phyloP scores from a whole-genome alignment of 805 yeast genomes.

The Saccharomycopsis sp. region DNA sequence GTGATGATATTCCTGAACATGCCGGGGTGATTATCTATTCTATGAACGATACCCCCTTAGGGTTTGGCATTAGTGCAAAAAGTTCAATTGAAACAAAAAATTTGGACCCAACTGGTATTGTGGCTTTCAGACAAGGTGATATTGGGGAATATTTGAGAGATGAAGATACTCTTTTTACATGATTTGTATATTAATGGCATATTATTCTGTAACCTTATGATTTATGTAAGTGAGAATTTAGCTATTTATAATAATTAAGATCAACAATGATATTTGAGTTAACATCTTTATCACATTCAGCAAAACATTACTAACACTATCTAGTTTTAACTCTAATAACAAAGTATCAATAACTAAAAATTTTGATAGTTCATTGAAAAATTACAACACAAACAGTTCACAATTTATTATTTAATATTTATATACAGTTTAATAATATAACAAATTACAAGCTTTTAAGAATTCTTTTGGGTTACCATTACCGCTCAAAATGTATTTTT shows the following conservation, averaged over 20 bases:
- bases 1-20: constrained; percentile 96
- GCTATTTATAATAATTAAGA: too few relatives aligned
- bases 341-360: too few relatives aligned
- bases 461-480: constrained; percentile 55
- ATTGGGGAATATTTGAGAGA: constrained; percentile 97
- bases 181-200: too few relatives aligned
- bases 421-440: constrained; percentile 18
- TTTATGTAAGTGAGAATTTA: too few relatives aligned
- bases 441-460: constrained; percentile 30
- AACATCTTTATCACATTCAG: too few relatives aligned
- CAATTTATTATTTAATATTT: too few relatives aligned
- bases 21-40: constrained; percentile 89
- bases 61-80: constrained; percentile 92
- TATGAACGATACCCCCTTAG: constrained; percentile 87
- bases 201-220: too few relatives aligned
- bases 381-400: neutral
- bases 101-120: constrained; percentile 88
- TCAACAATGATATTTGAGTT: too few relatives aligned
- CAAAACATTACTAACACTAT: too few relatives aligned
- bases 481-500: constrained; percentile 47
- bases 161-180: constrained; percentile 90
- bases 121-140: constrained; percentile 94
- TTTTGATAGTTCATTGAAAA: neutral
- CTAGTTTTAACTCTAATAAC: too few relatives aligned
- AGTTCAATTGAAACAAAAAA: constrained; percentile 81